Percentiles rank a stretch among this genome's conserved stretches.
Conservation (phyloP, 257 asterid genomes). For the Salvia rosmarinus region DNA sequence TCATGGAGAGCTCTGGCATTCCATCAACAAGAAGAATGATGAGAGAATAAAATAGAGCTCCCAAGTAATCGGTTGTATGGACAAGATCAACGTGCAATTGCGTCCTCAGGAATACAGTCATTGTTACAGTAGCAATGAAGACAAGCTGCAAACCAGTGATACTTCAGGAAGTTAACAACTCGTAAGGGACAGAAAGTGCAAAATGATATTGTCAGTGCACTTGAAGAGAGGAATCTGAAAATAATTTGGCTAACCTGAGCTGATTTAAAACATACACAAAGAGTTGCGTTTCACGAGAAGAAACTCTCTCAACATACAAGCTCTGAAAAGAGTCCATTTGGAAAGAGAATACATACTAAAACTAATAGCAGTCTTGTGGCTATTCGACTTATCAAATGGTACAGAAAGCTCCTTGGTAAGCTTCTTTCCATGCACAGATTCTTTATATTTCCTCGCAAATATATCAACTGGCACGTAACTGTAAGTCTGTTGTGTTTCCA, state of each 20-base stretch:
- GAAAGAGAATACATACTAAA: constrained; percentile 45
- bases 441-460: constrained; percentile 43
- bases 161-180: neutral
- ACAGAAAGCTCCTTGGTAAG: constrained; percentile 34
- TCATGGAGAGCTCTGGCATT: constrained; percentile 52
- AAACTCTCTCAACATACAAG: constrained; percentile 56
- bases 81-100: constrained; percentile 46
- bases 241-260: constrained; percentile 42
- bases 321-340: constrained; percentile 46
- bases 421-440: constrained; percentile 46
- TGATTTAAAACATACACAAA: constrained; percentile 46
- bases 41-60: constrained; percentile 49
- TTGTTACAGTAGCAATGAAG: constrained; percentile 44
- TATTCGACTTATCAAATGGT: constrained; percentile 48
- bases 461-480: constrained; percentile 42
- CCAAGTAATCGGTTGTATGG: constrained; percentile 51
- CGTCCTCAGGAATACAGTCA: constrained; percentile 56
- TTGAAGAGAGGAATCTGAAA: neutral
- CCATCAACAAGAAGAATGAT: constrained; percentile 49
- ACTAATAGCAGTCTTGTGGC: constrained; percentile 46
- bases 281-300: constrained; percentile 61
- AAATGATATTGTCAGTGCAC: neutral
- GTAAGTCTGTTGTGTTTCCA: constrained; percentile 37
- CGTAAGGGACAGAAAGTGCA: neutral
- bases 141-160: constrained; percentile 45